Evolutionary conservation across 139 green algal species (phyloP).

Genomic region (Chlorella ohadii): DNA sequence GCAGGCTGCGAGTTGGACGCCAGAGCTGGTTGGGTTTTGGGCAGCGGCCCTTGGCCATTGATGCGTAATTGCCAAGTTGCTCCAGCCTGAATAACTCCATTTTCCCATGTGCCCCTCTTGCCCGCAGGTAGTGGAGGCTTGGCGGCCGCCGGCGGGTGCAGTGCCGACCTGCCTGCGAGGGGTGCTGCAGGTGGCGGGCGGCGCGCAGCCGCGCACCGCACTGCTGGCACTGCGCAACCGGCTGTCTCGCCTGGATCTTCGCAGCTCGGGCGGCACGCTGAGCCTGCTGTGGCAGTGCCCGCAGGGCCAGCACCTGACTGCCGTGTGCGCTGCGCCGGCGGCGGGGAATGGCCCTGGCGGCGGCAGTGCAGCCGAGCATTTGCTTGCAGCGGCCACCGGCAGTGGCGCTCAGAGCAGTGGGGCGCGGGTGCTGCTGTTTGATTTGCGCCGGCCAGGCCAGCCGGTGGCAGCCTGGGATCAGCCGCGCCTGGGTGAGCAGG

Average conservation of each 20-base stretch:
- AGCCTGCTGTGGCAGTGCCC: conserved; percentile 28
- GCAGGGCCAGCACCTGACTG: conserved; percentile 24
- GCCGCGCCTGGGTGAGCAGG: background rate
- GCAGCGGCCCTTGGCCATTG: no score
- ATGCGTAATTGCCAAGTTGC: no score
- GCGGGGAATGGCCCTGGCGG: background rate
- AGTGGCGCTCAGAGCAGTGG: background rate
- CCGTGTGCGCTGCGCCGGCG: background rate
- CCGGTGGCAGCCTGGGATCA: conserved; percentile 36
- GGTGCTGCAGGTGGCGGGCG: conserved; percentile 24
- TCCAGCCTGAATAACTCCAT: no score
- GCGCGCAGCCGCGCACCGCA: conserved; percentile 5
- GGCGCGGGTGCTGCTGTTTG: conserved; percentile 31
- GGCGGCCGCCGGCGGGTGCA: background rate
- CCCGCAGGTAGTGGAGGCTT: conserved; percentile 5
- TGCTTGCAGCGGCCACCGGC: conserved; percentile 1
- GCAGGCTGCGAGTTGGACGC: no score
- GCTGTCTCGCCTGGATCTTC: conserved; percentile 10
- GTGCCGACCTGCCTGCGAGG: conserved; percentile 13
- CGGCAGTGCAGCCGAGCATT: background rate
- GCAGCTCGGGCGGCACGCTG: background rate
- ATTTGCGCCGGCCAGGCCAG: conserved; percentile 14
- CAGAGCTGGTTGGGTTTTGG: no score
- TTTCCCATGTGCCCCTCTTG: background rate
- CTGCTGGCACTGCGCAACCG: conserved; percentile 16